Evolutionary conservation across 345 rosid species (phyloP), one percentile per base, ranked within the genome.

Genomic region (Citrus inodora): DNA sequence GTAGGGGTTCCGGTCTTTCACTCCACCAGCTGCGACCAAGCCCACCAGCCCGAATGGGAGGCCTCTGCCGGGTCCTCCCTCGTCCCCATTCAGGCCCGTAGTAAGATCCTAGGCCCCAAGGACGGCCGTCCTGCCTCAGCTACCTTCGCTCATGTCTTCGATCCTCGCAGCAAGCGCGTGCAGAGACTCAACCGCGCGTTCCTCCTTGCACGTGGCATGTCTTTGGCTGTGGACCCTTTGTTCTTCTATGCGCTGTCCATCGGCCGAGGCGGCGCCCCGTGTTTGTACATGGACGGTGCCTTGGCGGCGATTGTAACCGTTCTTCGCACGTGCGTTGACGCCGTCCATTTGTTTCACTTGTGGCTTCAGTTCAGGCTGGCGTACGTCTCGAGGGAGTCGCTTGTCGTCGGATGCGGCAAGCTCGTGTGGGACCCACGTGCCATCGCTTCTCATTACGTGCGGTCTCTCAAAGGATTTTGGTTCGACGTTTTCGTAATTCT

Each of bases 11-110:
- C 99, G 5, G 92, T 83, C 42, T 95, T 93, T 76, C 99, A 93
- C 86, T 95, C 99, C 74, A 92, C 95, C 53, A 93, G 98, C 88
- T 95, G 99, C 84, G 98, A 92, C 91, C 86, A 78, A 27, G 96
- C 93, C 55, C 87, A 90, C 87, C 91, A 87, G 72, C 98, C 94
- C n/a, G 90, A 93, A 86, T 95, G 96, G 98, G 96, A 91, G 65
- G 99, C 99, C 76, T 92, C 92, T 5, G 98, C 98, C 10, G 99
- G 99, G 6, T 90, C 99, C 25, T 93, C 92, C 27, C 86, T 95
- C 2, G 97, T 95, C 27, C 97, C 99, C 28, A 93, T 95, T 82
- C 93, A 88, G 27, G 79, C 56, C 74, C 84, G 88, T 16, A 78
- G 78, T 40, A 76, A 69, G 27, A 19, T 38, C n/a, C 70, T 80